A percentile compares a stretch with the other conserved stretches of the same genome.
These are phyloP conservation scores for Plenodomus biglobosus DNA, from an alignment of 2,329 filamentous ascomycete genomes.

Conservation along the genomic window DNA sequence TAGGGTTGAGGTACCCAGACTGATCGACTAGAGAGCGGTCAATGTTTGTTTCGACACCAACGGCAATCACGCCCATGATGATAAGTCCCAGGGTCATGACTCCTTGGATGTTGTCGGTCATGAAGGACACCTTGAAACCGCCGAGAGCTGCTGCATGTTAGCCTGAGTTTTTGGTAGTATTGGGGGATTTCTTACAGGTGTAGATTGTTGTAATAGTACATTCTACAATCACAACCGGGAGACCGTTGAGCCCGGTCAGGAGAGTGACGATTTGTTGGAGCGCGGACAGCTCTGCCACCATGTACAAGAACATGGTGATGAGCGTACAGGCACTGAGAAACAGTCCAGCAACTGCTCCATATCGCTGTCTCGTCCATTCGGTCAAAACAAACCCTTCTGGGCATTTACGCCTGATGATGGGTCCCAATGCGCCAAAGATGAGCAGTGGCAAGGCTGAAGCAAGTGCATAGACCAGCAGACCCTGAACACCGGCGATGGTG, in stretches of 20 bases:
- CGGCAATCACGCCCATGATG: conserved; percentile 73
- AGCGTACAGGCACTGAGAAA: conserved; percentile 78
- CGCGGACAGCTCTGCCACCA: conserved; percentile 81
- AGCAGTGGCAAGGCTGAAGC: conserved; percentile 72
- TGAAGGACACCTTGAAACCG: conserved; percentile 80
- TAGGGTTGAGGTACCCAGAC: conserved; percentile 69
- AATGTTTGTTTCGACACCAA: conserved; percentile 74
- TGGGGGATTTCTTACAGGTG: conserved; percentile 61
- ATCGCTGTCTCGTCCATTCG: conserved; percentile 80
- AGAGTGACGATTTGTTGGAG: conserved; percentile 76
- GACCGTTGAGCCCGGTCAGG: conserved; percentile 71
- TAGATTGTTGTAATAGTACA: conserved; percentile 79
- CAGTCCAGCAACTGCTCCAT: conserved; percentile 67
- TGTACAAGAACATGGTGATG: conserved; percentile 81
- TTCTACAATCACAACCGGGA: conserved; percentile 76
- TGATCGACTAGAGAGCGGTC: conserved; percentile 67
- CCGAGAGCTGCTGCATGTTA: conserved; percentile 62
- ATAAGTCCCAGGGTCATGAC: conserved; percentile 75
- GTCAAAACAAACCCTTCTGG: conserved; percentile 83
- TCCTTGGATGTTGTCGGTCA: conserved; percentile 81
- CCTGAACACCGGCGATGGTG: conserved; percentile 77
- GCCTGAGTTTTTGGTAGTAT: not conserved
- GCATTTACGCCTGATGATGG: conserved; percentile 76
- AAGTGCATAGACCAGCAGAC: conserved; percentile 74
- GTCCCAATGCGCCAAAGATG: conserved; percentile 72